Evolutionary conservation across 371 early-diverging fungal genomes (phyloP).

Genomic region (Mortierella sp.): DNA sequence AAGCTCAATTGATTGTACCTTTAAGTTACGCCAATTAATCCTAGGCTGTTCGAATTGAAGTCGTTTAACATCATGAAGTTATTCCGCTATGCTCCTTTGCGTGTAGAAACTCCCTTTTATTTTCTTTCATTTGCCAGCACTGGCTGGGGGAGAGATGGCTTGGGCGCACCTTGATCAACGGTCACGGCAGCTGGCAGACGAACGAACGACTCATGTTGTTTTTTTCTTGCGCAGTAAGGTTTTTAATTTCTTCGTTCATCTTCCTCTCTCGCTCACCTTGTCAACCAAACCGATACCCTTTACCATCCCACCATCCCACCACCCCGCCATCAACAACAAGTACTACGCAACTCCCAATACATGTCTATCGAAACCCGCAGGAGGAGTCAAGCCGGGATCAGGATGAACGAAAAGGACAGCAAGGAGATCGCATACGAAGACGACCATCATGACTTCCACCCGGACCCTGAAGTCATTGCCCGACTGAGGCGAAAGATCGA

Average conservation of each 20-base stretch:
- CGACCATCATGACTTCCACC: conserved; percentile 18
- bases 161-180: neutral
- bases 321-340: neutral
- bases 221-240: neutral
- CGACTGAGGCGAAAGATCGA: conserved; percentile 63
- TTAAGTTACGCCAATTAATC: too few species aligned
- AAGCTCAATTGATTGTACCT: too few species aligned
- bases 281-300: neutral
- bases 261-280: neutral
- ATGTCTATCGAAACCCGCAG: conserved; percentile 2
- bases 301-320: neutral
- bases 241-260: neutral
- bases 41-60: too few species aligned
- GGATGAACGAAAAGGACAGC: neutral
- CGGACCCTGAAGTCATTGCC: conserved; percentile 32
- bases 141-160: neutral
- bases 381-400: neutral
- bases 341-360: neutral
- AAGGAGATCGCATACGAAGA: neutral
- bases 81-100: too few species aligned
- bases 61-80: too few species aligned
- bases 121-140: too few species aligned
- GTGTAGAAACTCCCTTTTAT: too few species aligned
- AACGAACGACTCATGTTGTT: neutral
- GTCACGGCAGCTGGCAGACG: neutral